Conservation (phyloP, 495 filamentous ascomycete species). For the Aspergillus avenaceus region DNA sequence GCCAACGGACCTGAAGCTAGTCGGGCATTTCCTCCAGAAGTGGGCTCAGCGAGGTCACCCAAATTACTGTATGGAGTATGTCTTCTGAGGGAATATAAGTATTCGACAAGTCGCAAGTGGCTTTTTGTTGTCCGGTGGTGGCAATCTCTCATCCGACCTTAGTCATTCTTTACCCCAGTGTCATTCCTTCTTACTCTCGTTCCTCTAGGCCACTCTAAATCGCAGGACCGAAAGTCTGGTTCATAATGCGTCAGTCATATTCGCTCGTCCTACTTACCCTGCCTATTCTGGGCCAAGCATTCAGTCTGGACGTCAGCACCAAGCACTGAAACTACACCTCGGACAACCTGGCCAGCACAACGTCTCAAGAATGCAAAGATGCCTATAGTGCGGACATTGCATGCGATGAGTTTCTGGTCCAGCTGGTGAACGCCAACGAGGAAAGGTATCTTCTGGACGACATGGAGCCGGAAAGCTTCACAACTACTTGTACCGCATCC, state of each 20-base stretch:
- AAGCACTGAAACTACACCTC: slow-evolving; percentile 27
- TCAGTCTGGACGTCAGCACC: slow-evolving; percentile 21
- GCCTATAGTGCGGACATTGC: slow-evolving; percentile 28
- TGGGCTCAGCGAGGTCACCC: neutral
- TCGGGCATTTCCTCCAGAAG: neutral
- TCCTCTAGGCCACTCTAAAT: too few species aligned
- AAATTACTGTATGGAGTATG: neutral
- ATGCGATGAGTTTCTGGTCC: slow-evolving; percentile 23
- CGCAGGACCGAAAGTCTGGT: too few species aligned
- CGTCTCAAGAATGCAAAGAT: slow-evolving; percentile 26
- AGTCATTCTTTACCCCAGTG: too few species aligned
- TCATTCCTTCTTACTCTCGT: too few species aligned
- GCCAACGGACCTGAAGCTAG: neutral
- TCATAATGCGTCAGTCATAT: neutral
- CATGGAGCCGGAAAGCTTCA: slow-evolving; percentile 21
- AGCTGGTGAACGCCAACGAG: slow-evolving; percentile 20
- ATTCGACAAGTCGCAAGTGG: too few species aligned
- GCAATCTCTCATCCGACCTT: too few species aligned
- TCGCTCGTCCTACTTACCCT: neutral
- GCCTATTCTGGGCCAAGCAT: slow-evolving; percentile 7
- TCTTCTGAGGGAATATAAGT: too few species aligned
- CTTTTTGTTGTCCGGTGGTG: too few species aligned
- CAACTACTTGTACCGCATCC: slow-evolving; percentile 22
- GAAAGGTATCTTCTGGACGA: neutral
- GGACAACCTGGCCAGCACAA: slow-evolving; percentile 20